phyloP scores from a whole-genome alignment of 352 stramenopile species.

The Globisporangium middletonii region DNA sequence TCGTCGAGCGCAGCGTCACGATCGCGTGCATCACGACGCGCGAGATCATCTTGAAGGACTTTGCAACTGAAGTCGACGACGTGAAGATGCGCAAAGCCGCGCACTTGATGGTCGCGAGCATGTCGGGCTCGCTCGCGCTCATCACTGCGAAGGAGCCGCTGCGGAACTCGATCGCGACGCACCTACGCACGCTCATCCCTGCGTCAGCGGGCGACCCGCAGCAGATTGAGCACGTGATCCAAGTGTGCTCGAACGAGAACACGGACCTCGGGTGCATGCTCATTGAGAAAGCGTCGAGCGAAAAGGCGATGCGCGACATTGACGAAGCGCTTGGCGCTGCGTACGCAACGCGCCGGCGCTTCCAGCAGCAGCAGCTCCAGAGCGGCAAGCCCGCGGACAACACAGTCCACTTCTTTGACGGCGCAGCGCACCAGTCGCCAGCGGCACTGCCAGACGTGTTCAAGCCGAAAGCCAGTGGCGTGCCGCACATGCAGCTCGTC shows the following conservation, averaged over 20 bases:
- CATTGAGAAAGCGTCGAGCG: conserved; percentile 99
- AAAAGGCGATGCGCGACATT: conserved; percentile 98
- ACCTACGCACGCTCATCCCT: conserved; percentile 92
- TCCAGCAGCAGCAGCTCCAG: conserved; percentile 74
- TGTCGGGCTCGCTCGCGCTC: conserved; percentile 96
- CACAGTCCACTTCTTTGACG: conserved; percentile 74
- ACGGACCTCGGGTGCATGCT: conserved; percentile 98
- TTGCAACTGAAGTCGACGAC: conserved; percentile 94
- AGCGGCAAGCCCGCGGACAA: conserved; percentile 58
- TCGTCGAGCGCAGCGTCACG: conserved; percentile 97
- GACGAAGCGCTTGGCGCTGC: conserved; percentile 91
- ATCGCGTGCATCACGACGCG: conserved; percentile 98
- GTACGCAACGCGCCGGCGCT: conserved; percentile 79
- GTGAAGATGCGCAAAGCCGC: conserved; percentile 97
- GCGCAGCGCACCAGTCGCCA: conserved; percentile 53
- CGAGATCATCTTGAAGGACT: conserved; percentile 99
- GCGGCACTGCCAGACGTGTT: conserved; percentile 91
- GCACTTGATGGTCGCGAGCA: conserved; percentile 97
- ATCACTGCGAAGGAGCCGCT: conserved; percentile 98
- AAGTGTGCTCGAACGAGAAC: conserved; percentile 97
- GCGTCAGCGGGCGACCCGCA: conserved; percentile 80
- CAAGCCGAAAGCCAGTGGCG: conserved; percentile 90
- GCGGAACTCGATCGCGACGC: conserved; percentile 95
- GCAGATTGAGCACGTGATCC: conserved; percentile 96
- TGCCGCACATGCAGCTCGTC: conserved; percentile 91